Conservation (phyloP, 2,329 filamentous ascomycete genomes). For the Zymoseptoria pseudotritici region DNA sequence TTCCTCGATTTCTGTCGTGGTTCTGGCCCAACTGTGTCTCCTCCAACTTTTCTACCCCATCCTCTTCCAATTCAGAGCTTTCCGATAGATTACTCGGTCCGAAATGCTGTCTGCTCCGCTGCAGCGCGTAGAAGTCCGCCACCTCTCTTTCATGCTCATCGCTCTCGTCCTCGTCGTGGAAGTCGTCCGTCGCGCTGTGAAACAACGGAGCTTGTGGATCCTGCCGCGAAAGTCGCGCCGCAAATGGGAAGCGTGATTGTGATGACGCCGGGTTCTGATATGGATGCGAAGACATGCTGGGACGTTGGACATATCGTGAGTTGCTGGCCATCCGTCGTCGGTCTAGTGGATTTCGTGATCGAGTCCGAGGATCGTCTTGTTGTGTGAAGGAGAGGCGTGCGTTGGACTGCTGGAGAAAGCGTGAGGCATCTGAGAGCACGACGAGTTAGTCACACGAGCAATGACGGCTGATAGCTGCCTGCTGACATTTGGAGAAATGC, state of each 20-base stretch:
- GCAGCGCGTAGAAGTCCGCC: constrained; percentile 87
- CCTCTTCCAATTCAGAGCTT: constrained; percentile 74
- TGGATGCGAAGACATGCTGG: constrained; percentile 57
- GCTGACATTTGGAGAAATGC: constrained; percentile 24
- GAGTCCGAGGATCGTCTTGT: constrained; percentile 30
- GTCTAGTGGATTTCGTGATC: constrained; percentile 42
- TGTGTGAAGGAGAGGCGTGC: constrained; percentile 72
- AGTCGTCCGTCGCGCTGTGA: constrained; percentile 82
- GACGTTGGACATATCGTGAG: constrained; percentile 44
- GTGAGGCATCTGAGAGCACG: constrained; percentile 70
- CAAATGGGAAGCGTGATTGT: constrained; percentile 69
- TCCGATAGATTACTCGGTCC: constrained; percentile 76
- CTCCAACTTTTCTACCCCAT: constrained; percentile 38
- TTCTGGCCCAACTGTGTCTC: constrained; percentile 32
- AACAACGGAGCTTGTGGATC: constrained; percentile 75
- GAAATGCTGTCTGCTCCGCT: constrained; percentile 82
- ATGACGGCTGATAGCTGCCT: constrained; percentile 12
- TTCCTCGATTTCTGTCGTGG: constrained; percentile 36
- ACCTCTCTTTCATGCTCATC: constrained; percentile 62
- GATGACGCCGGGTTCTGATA: constrained; percentile 67
- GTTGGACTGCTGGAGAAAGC: constrained; percentile 93
- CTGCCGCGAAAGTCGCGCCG: constrained; percentile 65
- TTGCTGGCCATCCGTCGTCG: constrained; percentile 37
- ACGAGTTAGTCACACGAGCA: constrained; percentile 39
- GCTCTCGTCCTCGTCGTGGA: constrained; percentile 77